A percentile compares a stretch with the other conserved stretches of the same genome.
phyloP scores from a whole-genome alignment of 306 rosid genomes.

The Cajanus cajan region DNA sequence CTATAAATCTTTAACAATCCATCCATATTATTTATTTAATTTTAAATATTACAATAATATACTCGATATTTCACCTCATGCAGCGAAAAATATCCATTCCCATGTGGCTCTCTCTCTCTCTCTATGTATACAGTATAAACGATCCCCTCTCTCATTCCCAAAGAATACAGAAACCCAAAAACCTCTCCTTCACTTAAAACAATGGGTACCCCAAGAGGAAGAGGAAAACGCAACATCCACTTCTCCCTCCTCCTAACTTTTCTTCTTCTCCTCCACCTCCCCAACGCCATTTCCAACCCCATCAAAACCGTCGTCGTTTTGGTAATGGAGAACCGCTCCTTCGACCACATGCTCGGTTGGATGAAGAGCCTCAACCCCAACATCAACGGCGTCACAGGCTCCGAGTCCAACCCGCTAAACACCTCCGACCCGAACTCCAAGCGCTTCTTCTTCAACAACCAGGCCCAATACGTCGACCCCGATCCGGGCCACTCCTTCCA shows the following conservation, averaged over 20 bases:
- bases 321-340: conserved; percentile 93
- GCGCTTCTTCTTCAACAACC: conserved; percentile 44
- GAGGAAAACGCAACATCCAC: no score
- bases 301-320: conserved; percentile 75
- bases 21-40: no score
- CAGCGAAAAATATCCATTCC: no score
- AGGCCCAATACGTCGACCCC: conserved; percentile 67
- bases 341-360: conserved; percentile 99
- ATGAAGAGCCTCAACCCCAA: conserved; percentile 74
- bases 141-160: no score
- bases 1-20: no score
- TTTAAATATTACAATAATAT: no score
- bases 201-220: not conserved
- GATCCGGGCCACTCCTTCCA: conserved; percentile 95
- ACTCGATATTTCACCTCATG: no score
- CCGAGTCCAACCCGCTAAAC: conserved; percentile 45
- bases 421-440: conserved; percentile 53
- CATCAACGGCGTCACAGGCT: conserved; percentile 79
- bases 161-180: no score
- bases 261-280: conserved; percentile 6
- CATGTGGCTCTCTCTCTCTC: no score
- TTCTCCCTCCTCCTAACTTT: not conserved
- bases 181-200: not conserved
- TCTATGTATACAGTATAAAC: no score
- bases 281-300: conserved; percentile 39